phyloP scores from a whole-genome alignment of 2,329 filamentous ascomycete genomes.

The Aureobasidium sp. region DNA sequence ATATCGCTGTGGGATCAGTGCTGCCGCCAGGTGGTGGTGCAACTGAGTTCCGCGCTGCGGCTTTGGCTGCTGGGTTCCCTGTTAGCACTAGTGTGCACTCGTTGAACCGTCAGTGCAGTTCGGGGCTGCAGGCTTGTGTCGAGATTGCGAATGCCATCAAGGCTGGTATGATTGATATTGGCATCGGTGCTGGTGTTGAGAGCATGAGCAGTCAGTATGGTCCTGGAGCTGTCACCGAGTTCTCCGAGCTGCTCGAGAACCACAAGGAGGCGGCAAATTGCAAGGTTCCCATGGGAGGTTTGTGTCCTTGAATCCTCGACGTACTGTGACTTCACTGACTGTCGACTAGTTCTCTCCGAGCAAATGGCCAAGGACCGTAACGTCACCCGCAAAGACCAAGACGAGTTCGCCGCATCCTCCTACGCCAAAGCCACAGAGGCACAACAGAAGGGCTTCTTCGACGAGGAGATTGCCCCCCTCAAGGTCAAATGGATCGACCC shows the following conservation, averaged over 20 bases:
- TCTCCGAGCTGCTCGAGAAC: slow-evolving; percentile 78
- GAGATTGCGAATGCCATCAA: slow-evolving; percentile 92
- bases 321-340: background rate
- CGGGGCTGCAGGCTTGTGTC: slow-evolving; percentile 82
- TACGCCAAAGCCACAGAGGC: slow-evolving; percentile 86
- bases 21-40: slow-evolving; percentile 88
- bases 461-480: slow-evolving; percentile 82
- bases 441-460: slow-evolving; percentile 81
- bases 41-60: slow-evolving; percentile 91
- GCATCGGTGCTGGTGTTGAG: slow-evolving; percentile 90
- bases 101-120: slow-evolving; percentile 91
- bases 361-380: slow-evolving; percentile 83
- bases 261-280: slow-evolving; percentile 83
- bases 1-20: slow-evolving; percentile 85
- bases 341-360: slow-evolving; percentile 87
- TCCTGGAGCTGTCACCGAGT: slow-evolving; percentile 73
- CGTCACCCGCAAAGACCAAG: slow-evolving; percentile 65
- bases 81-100: slow-evolving; percentile 75
- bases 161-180: slow-evolving; percentile 87
- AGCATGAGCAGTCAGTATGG: slow-evolving; percentile 93
- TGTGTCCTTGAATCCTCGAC: background rate
- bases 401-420: slow-evolving; percentile 86
- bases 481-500: slow-evolving; percentile 83
- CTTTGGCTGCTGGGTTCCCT: slow-evolving; percentile 84
- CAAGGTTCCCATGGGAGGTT: slow-evolving; percentile 60